Evolutionary conservation across 179 eudicot genomes (phyloP).

Genomic region (Spergularia azorica): DNA sequence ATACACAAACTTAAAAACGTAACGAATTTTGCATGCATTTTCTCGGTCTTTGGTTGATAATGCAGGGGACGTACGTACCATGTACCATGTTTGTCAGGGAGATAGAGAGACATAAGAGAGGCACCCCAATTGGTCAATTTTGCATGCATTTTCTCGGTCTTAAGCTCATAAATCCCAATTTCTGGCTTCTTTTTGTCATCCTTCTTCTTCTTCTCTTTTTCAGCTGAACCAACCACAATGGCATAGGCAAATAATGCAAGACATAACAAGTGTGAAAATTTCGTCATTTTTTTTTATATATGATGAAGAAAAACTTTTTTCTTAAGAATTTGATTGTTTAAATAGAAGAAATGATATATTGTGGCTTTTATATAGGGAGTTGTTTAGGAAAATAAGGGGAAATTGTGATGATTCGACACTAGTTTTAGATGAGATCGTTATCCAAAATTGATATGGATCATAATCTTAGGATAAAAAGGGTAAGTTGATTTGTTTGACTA

Average conservation of each 20-base stretch:
- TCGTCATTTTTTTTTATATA: conserved; percentile 20
- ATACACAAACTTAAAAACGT: no score
- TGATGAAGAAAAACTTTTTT: background rate
- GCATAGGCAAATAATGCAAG: conserved; percentile 8
- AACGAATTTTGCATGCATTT: no score
- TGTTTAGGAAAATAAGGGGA: background rate
- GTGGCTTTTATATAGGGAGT: background rate
- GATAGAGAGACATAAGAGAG: conserved; percentile 31
- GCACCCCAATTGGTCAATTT: conserved; percentile 42
- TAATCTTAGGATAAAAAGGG: no score
- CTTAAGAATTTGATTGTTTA: background rate
- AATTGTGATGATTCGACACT: background rate
- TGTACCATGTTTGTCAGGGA: conserved; percentile 36
- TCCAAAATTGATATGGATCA: background rate
- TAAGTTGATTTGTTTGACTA: background rate
- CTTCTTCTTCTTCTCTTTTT: conserved; percentile 5
- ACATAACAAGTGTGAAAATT: conserved; percentile 12
- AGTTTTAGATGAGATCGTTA: background rate
- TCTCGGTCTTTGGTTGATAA: background rate
- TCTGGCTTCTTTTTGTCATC: conserved; percentile 7
- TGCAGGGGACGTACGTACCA: conserved; percentile 14
- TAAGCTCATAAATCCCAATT: conserved; percentile 28
- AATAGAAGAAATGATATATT: background rate
- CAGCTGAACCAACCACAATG: conserved; percentile 8
- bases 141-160: conserved; percentile 30